Percentiles rank a stretch among this genome's conserved stretches.
These are phyloP conservation scores for Citrus sinensis DNA, from an alignment of 345 rosid genomes.

Conservation along the genomic window DVS_A1.0 CM039162.1:23658001-23658500, in stretches of 20 bases:
- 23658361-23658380: constrained; percentile 57
- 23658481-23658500: constrained; percentile 62
- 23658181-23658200: constrained; percentile 68
- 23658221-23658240: constrained; percentile 69
- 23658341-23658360: constrained; percentile 54
- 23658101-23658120: constrained; percentile 53
- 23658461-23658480: constrained; percentile 65
- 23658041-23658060: constrained; percentile 71
- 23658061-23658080: constrained; percentile 49
- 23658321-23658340: neutral
- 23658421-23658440: constrained; percentile 68
- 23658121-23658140: constrained; percentile 73
- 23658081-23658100: constrained; percentile 67
- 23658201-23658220: constrained; percentile 57
- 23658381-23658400: constrained; percentile 71
- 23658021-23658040: constrained; percentile 62
- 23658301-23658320: neutral
- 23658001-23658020: constrained; percentile 43
- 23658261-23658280: constrained; percentile 23
- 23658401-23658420: constrained; percentile 71
- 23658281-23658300: constrained; percentile 3
- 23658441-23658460: constrained; percentile 64
- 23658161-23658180: constrained; percentile 63
- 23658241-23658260: constrained; percentile 50
- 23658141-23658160: constrained; percentile 66